A percentile compares a stretch with the other conserved stretches of the same genome.
Conservation (phyloP, 306 rosid genomes). For the Pterocarpus macrocarpus region DNA sequence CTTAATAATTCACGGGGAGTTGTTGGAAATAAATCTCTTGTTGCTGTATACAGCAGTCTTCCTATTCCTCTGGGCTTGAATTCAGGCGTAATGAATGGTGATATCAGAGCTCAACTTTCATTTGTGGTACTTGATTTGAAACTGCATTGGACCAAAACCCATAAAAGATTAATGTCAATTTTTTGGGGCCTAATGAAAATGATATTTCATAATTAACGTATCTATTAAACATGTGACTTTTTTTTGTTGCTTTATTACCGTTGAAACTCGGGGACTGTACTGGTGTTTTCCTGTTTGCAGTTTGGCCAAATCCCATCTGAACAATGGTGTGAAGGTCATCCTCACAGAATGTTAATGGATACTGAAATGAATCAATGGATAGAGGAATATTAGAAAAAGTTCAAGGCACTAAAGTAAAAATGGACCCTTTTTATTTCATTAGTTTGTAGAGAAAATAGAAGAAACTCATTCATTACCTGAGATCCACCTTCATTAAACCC, state of each 20-base stretch:
- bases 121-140: conserved; percentile 71
- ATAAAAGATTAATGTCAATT: conserved; percentile 35
- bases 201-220: conserved; percentile 34
- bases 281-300: conserved; percentile 58
- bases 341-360: conserved; percentile 70
- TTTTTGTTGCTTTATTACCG: conserved; percentile 55
- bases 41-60: conserved; percentile 69
- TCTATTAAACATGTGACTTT: background rate
- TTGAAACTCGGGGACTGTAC: conserved; percentile 64
- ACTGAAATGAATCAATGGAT: conserved; percentile 52
- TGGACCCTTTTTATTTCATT: background rate
- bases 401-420: background rate
- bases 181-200: conserved; percentile 48
- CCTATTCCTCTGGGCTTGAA: conserved; percentile 55
- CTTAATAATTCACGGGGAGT: conserved; percentile 58
- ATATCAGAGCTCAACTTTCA: conserved; percentile 84
- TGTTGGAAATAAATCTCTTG: conserved; percentile 58
- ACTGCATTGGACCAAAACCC: conserved; percentile 55
- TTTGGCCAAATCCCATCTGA: conserved; percentile 89
- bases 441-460: conserved; percentile 4
- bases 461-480: conserved; percentile 66
- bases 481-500: conserved; percentile 53
- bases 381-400: conserved; percentile 18
- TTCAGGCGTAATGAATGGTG: conserved; percentile 54
- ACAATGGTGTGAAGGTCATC: conserved; percentile 88